phyloP scores from a whole-genome alignment of 495 filamentous ascomycete genomes.

The Hypoxylon crocopeplum region DNA sequence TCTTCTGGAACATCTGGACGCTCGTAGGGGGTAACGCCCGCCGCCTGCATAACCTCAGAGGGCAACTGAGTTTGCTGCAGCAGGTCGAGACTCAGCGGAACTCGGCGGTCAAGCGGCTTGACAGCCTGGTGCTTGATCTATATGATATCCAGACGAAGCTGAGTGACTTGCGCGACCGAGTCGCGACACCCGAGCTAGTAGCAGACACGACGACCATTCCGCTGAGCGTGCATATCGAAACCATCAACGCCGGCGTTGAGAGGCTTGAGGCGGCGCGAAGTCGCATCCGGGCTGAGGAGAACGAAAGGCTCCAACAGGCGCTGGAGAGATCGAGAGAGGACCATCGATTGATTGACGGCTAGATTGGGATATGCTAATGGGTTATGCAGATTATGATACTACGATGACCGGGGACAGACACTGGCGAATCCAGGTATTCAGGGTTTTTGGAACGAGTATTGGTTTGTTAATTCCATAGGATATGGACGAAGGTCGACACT shows the following conservation, averaged over 20 bases:
- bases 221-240: constrained; percentile 71
- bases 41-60: constrained; percentile 60
- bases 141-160: constrained; percentile 69
- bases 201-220: constrained; percentile 55
- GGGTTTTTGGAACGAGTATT: too few relatives aligned
- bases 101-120: constrained; percentile 65
- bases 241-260: constrained; percentile 70
- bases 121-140: constrained; percentile 65
- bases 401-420: too few relatives aligned
- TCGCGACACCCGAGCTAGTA: constrained; percentile 65
- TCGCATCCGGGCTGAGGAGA: constrained; percentile 62
- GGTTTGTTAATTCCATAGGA: too few relatives aligned
- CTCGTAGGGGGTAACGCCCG: constrained; percentile 68
- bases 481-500: too few relatives aligned
- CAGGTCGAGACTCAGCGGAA: constrained; percentile 66
- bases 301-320: constrained; percentile 59
- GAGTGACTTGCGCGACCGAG: constrained; percentile 70
- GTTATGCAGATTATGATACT: too few relatives aligned
- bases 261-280: constrained; percentile 64
- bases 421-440: too few relatives aligned
- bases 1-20: constrained; percentile 71
- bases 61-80: constrained; percentile 62
- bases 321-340: constrained; percentile 52
- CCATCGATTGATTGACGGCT: constrained; percentile 38
- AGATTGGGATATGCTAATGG: constrained; percentile 1